Evolutionary conservation across 139 green algal species (phyloP), one percentile per base, ranked within the genome.

Genomic region (Bryopsis sp.): DNA sequence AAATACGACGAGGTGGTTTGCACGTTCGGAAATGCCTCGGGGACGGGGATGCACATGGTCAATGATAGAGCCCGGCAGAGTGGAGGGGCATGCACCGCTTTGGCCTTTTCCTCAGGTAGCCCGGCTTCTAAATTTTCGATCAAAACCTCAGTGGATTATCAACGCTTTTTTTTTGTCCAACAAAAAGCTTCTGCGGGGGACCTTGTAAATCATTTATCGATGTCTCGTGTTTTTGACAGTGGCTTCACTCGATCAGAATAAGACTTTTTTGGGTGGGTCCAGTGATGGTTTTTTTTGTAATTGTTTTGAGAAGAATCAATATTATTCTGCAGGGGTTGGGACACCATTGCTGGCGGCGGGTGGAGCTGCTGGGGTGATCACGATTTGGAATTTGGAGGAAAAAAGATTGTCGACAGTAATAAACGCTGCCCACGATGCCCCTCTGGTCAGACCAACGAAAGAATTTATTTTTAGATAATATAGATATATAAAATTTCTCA

Each of bases 321-420:
- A n/a, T n/a, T n/a, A n/a, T n/a, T n/a, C n/a, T n/a, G 78, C 78
- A 75, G 89, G 85, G n/a, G 43, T 75, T 0, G 85, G 83, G 2
- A 36, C 84, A 57, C 85, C 86, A 2, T 72, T 95, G 11, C 76
- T 97, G 78, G 93, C 92, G 26, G 88, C 83, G 0, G 93, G 74
- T 50, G 83, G 80, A 32, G 74, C 71, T 15, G 54, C 73, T 1
- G 94, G 94, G 15, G 82, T 81, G 24, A 74, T 99, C 31, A 92
- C 83, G 1, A 70, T 98, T 6, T 99, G 93, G 92, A 75, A 97
- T 77, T 81, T 98, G 48, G 92, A 97, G 72, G 67, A 83, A 58
- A 75, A 82, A 2, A 73, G 77, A 36, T 79, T 97, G 58, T 81
- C 88, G 60, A 80, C 78, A 0, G 77, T 96, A 24, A 79, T 92